These are phyloP conservation scores for Euphorbia pulcherrima DNA, from an alignment of 345 rosid species.

Conservation along the genomic window DNA sequence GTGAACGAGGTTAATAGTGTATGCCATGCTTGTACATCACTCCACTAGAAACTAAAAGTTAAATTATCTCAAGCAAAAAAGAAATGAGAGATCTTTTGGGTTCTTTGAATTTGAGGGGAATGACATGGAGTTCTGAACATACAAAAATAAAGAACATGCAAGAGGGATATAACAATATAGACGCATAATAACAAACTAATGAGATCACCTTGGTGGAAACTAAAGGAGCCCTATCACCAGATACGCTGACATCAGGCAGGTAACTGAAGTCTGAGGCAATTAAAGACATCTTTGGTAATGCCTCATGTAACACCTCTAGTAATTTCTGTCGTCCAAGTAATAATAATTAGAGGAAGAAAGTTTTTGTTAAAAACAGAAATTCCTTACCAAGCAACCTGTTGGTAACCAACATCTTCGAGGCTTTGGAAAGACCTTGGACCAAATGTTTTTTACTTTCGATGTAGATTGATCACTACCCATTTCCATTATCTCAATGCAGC, in stretches of 20 bases:
- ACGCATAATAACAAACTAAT: background rate
- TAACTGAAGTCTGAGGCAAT: slow-evolving; percentile 91
- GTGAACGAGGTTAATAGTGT: slow-evolving; percentile 17
- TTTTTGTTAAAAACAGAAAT: background rate
- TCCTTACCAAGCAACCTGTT: slow-evolving; percentile 87
- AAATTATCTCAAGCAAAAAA: background rate
- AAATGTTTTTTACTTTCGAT: slow-evolving; percentile 42
- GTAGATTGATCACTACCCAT: slow-evolving; percentile 32
- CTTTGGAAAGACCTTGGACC: slow-evolving; percentile 80
- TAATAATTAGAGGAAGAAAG: slow-evolving; percentile 7
- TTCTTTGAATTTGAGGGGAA: too few relatives aligned
- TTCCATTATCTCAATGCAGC: slow-evolving; percentile 66
- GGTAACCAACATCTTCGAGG: slow-evolving; percentile 95
- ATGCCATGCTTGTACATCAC: background rate
- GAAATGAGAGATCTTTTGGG: background rate
- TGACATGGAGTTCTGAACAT: slow-evolving; percentile 2
- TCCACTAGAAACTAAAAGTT: background rate
- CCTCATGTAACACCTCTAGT: slow-evolving; percentile 72
- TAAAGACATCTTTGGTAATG: slow-evolving; percentile 90
- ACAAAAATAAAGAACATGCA: background rate
- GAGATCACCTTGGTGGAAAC: slow-evolving; percentile 81
- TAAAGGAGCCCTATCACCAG: slow-evolving; percentile 92
- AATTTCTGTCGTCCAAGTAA: slow-evolving; percentile 53
- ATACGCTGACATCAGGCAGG: slow-evolving; percentile 89
- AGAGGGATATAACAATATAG: background rate